These are phyloP conservation scores for Thraustochytrium sp. DNA, from an alignment of 352 stramenopile genomes.

Conservation along the genomic window DNA sequence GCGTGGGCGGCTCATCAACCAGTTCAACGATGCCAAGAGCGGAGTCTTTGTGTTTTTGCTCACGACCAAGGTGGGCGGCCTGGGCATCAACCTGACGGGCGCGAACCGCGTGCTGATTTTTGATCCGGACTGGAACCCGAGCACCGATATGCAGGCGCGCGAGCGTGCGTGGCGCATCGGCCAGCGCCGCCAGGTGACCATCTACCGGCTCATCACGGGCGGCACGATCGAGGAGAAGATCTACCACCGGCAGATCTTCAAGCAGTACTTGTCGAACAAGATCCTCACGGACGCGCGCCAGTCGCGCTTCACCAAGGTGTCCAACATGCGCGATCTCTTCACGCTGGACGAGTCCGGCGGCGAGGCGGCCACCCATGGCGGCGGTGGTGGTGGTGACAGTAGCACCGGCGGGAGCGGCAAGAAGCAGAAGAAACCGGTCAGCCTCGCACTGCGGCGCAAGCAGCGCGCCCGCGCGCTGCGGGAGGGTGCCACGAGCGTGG, in stretches of 20 bases:
- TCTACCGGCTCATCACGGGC: constrained; percentile 87
- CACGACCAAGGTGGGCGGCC: constrained; percentile 83
- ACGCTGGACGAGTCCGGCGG: constrained; percentile 50
- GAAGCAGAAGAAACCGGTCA: too few species aligned
- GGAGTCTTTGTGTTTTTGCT: constrained; percentile 69
- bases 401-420: too few species aligned
- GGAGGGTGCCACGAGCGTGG: not conserved
- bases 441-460: not conserved
- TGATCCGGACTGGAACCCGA: constrained; percentile 99
- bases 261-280: constrained; percentile 94
- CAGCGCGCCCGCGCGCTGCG: not conserved
- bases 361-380: too few species aligned
- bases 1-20: constrained; percentile 86
- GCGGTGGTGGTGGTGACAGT: too few species aligned
- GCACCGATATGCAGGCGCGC: constrained; percentile 81
- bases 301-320: constrained; percentile 90
- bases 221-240: constrained; percentile 99
- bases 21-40: constrained; percentile 75
- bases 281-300: constrained; percentile 93
- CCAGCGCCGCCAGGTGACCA: constrained; percentile 70
- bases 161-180: constrained; percentile 94
- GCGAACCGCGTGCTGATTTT: constrained; percentile 93
- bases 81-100: constrained; percentile 91
- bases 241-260: constrained; percentile 98
- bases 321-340: constrained; percentile 92